Base-by-base conservation (phyloP, 257 asterid species). In the Nicotiana sylvestris region DNA sequence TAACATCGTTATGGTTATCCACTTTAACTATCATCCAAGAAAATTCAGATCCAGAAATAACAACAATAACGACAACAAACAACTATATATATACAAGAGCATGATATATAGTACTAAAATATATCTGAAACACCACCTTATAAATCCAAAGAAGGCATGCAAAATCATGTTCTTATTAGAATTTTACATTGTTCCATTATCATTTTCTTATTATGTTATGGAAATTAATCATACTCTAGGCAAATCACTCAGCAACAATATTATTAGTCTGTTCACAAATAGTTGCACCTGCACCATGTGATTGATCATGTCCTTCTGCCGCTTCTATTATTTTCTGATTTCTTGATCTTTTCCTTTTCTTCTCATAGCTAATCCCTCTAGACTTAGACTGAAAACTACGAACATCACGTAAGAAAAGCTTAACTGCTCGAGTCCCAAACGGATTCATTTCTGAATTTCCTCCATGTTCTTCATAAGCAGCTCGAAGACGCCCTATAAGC, bases 381-480 rank as follows among this genome's bases (percentile, higher is more conserved):
- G 90, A 88, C 62, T 88, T 88, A 33, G 90, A 85, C 82, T 88
- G 90, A 61, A 88, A 88, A 79, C 85, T 85, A 1, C 90, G 86
- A 46, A 88, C 90, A 46, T 88, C 90, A 8, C 87, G 67, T 74
- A 88, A 78, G 53, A 84, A 88, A 65, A 88, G 82, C 85, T 88
- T 84, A 3, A 88, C 78, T 13, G 85, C 67, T 67, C 86, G 35
- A 0, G 87, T 32, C 3, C 86, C 90, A 68, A 88, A 88, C 18
- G 90, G 90, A 85, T 88, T 88, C 17, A 78, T 29, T 57, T 88
- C 90, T 0, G 88, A 80, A 46, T 80, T 85, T 2, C 90, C 90
- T 7, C 88, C 88, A 51, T 88, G 81, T 77, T 88, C 90, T 77
- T 88, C 90, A 12, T 81, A 88, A 29, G 90, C 88, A 18, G 90